These are phyloP conservation scores for Cubamyces sp. DNA, from an alignment of 768 basidiomycete species.

Conservation along the genomic window DNA sequence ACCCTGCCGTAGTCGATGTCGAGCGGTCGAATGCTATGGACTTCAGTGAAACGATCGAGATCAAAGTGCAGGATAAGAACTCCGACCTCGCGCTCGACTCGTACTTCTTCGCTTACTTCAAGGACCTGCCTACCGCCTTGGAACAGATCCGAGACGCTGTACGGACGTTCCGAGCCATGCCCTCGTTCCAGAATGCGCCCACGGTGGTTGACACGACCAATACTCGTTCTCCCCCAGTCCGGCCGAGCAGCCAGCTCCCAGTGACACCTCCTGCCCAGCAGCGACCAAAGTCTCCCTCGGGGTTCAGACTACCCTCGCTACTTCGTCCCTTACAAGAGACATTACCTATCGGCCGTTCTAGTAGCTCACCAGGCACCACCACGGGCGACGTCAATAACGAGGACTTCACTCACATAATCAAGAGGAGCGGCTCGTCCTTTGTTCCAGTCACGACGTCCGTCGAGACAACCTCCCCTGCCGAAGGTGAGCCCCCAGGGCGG, in stretches of 20 bases:
- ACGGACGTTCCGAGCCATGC: slow-evolving; percentile 49
- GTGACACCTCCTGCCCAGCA: slow-evolving; percentile 41
- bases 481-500: slow-evolving; percentile 32
- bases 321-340: slow-evolving; percentile 71
- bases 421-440: slow-evolving; percentile 57
- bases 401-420: slow-evolving; percentile 75
- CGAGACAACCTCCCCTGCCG: slow-evolving; percentile 22
- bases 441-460: slow-evolving; percentile 59
- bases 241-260: slow-evolving; percentile 40
- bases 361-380: slow-evolving; percentile 37
- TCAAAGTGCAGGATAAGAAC: slow-evolving; percentile 85
- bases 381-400: slow-evolving; percentile 43
- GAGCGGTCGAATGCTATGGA: slow-evolving; percentile 89
- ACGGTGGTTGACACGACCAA: slow-evolving; percentile 35
- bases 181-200: slow-evolving; percentile 20
- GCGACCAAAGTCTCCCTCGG: slow-evolving; percentile 37
- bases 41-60: slow-evolving; percentile 95
- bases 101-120: slow-evolving; percentile 96
- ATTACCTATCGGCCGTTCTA: slow-evolving; percentile 41
- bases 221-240: slow-evolving; percentile 34
- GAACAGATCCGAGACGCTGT: slow-evolving; percentile 83
- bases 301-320: slow-evolving; percentile 67
- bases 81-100: slow-evolving; percentile 82
- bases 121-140: slow-evolving; percentile 74
- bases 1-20: slow-evolving; percentile 85